These are phyloP conservation scores for Cladosporium sp. DNA, from an alignment of 2,329 filamentous ascomycete genomes.

Conservation along the genomic window DNA sequence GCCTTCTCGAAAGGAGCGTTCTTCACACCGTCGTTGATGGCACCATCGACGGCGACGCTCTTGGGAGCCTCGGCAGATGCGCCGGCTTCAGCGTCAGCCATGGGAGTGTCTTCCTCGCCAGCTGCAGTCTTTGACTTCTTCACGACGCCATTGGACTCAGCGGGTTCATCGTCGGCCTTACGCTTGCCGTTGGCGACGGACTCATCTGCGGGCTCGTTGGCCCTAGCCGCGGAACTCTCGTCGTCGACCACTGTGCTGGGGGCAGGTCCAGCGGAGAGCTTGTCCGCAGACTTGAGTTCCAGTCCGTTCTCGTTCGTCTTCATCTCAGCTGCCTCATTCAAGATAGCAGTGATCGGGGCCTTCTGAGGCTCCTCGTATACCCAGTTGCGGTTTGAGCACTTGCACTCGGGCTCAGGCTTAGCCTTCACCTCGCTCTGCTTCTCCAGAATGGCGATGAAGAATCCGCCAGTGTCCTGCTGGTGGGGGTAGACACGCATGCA, in stretches of 20 bases:
- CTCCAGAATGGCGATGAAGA: conserved; percentile 95
- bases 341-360: conserved; percentile 40
- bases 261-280: conserved; percentile 21
- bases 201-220: conserved; percentile 23
- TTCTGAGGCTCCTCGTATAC: conserved; percentile 30
- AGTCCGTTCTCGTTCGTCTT: conserved; percentile 17
- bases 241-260: conserved; percentile 19
- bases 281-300: conserved; percentile 17
- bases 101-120: conserved; percentile 17
- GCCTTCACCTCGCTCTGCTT: conserved; percentile 85
- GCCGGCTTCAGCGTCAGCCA: conserved; percentile 23
- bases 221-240: conserved; percentile 22
- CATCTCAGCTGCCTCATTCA: conserved; percentile 41
- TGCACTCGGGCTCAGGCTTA: conserved; percentile 66
- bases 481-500: conserved; percentile 96
- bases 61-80: background rate
- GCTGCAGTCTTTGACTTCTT: conserved; percentile 22
- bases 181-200: conserved; percentile 16
- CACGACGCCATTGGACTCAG: conserved; percentile 12
- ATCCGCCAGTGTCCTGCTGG: conserved; percentile 92
- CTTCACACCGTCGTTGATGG: conserved; percentile 22
- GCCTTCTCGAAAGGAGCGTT: conserved; percentile 33
- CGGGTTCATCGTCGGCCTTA: conserved; percentile 23
- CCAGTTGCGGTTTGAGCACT: conserved; percentile 41
- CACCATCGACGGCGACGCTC: conserved; percentile 19